Percentiles rank a stretch among this genome's conserved stretches.
Evolutionary conservation across 2,329 filamentous ascomycete species (phyloP).

Genomic region (Xylaria sp.): DNA sequence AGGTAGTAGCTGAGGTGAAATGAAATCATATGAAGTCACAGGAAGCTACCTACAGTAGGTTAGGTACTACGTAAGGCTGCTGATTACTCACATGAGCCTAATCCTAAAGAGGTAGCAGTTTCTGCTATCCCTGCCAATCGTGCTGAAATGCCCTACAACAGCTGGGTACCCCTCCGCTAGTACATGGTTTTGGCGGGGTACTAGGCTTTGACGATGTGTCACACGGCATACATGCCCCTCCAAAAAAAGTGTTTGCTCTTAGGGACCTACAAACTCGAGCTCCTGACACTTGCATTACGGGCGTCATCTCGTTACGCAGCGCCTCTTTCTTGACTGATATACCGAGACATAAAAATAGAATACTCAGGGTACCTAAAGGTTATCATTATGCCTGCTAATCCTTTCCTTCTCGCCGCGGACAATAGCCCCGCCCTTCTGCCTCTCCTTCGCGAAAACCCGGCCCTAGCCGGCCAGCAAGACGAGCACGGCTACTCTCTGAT

Average conservation of each 20-base stretch:
- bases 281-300: neutral
- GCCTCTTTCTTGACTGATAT: neutral
- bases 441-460: slow-evolving; percentile 77
- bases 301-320: neutral
- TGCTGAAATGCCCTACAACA: slow-evolving; percentile 8
- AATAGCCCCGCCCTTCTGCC: slow-evolving; percentile 78
- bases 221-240: slow-evolving; percentile 37
- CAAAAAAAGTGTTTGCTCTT: slow-evolving; percentile 4
- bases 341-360: neutral
- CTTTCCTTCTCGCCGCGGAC: slow-evolving; percentile 83
- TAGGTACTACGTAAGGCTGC: neutral
- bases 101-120: slow-evolving; percentile 8
- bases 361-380: neutral
- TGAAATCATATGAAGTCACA: neutral
- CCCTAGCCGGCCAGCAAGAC: slow-evolving; percentile 84
- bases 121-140: neutral
- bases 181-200: slow-evolving; percentile 26
- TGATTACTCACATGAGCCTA: neutral
- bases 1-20: no score
- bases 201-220: slow-evolving; percentile 34
- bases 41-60: neutral
- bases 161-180: neutral
- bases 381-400: slow-evolving; percentile 65
- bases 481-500: slow-evolving; percentile 93
- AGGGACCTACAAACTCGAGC: neutral